A percentile compares a stretch with the other conserved stretches of the same genome.
These are phyloP conservation scores for Coniochaeta sp. DNA, from an alignment of 2,329 filamentous ascomycete species.

Conservation along the genomic window DNA sequence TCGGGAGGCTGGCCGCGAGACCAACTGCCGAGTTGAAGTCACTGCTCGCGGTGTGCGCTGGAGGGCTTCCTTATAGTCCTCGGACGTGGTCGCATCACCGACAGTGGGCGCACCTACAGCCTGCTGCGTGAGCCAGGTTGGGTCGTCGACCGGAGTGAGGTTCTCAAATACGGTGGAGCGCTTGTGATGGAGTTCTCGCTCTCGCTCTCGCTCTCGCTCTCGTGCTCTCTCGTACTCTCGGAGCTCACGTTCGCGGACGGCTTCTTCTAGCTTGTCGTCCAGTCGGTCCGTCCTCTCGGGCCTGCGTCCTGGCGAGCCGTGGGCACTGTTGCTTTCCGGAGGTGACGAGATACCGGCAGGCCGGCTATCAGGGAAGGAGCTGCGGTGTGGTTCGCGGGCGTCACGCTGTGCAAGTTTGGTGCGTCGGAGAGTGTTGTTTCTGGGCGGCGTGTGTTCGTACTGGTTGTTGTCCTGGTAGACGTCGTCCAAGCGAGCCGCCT, in stretches of 20 bases:
- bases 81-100: conserved; percentile 12
- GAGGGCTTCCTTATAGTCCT: conserved; percentile 20
- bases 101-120: conserved; percentile 18
- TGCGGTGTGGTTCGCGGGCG: conserved; percentile 16
- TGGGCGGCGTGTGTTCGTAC: conserved; percentile 19
- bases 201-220: conserved; percentile 10
- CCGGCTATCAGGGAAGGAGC: conserved; percentile 10
- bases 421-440: conserved; percentile 17
- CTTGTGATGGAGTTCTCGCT: conserved; percentile 17
- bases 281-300: conserved; percentile 5
- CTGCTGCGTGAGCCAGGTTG: conserved; percentile 16
- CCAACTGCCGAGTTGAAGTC: background rate
- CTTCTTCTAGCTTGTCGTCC: conserved; percentile 6
- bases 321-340: background rate
- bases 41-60: conserved; percentile 17
- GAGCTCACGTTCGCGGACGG: conserved; percentile 13
- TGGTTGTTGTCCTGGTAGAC: conserved; percentile 15
- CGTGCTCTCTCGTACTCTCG: conserved; percentile 9
- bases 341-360: conserved; percentile 4
- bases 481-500: conserved; percentile 12
- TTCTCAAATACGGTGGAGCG: conserved; percentile 19
- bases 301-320: background rate
- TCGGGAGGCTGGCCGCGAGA: background rate
- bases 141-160: conserved; percentile 13
- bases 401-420: conserved; percentile 33